Evolutionary conservation across 169 alveolate genomes (phyloP), one percentile per base, ranked within the genome.

Genomic region (Cryptosporidium tyzzeri): DNA sequence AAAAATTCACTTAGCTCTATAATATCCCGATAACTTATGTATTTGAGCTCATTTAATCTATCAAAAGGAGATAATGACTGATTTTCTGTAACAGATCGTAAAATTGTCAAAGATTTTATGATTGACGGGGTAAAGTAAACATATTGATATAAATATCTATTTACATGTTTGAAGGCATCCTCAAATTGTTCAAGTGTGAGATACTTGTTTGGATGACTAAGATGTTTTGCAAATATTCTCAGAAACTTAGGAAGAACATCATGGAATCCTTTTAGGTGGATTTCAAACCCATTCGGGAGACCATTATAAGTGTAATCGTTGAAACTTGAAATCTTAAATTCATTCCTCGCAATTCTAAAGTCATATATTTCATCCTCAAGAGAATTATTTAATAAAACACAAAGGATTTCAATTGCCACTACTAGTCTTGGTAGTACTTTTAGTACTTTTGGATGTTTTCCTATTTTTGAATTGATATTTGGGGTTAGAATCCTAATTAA

Each of bases 271-370:
- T 59, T 73, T 16, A 73, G 50, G 18, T 26, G 23, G 8, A 73
- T 59, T n/a, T 33, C 53, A 73, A 73, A 73, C 7, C 86, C 86
- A 35, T 73, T 73, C 6, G 86, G 86, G 18, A 73, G 70, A 9
- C 62, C 14, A 26, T 55, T 73, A 31, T 73, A 73, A 35, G 68
- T 51, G 59, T 73, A 55, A 21, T 59, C 70, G 37, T 23, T 73
- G 21, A 53, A 73, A 26, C 23, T 73, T 23, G 50, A 41, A 16
- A 73, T 73, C 45, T 73, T 73, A 7, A 73, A 53, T n/a, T 73
- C 86, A n/a, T 73, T 73, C 37, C 58, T 51, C 0, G 86, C 33
- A 18, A 73, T 23, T 58, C 58, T 51, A 58, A 73, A 55, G 68
- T 59, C 31, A 41, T n/a, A 21, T 2, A 73, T 73, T 14, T 73